Evolutionary conservation across 352 stramenopile genomes (phyloP).

Genomic region (Elongisporangium senticosum): DNA sequence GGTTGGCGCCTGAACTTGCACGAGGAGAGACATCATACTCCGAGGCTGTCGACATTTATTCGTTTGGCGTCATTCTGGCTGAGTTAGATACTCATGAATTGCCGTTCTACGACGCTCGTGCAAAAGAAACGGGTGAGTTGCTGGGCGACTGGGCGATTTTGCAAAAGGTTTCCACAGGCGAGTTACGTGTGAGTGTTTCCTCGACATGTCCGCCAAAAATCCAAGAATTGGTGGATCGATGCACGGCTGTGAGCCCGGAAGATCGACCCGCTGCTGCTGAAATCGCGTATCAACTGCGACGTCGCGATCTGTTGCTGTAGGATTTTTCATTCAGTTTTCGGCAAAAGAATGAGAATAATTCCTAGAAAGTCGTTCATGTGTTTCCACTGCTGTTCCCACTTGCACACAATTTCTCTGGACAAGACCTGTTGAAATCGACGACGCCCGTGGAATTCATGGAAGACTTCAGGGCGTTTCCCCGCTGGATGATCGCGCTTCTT

Average conservation of each 20-base stretch:
- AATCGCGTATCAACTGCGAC: constrained; percentile 57
- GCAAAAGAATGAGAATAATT: constrained; percentile 2
- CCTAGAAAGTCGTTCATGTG: neutral
- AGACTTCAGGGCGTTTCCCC: neutral
- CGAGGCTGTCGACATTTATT: constrained; percentile 62
- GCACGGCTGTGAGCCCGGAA: constrained; percentile 42
- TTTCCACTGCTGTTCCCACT: neutral
- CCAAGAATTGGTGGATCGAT: constrained; percentile 38
- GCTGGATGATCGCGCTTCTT: neutral
- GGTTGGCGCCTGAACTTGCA: constrained; percentile 58
- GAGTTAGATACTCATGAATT: constrained; percentile 68
- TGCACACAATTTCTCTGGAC: neutral
- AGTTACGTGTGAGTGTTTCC: constrained; percentile 34
- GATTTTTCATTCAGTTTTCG: constrained; percentile 6
- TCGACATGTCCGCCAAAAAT: constrained; percentile 38
- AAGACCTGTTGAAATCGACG: neutral
- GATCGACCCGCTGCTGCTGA: constrained; percentile 46
- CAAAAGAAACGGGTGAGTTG: constrained; percentile 19
- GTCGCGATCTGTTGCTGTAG: constrained; percentile 38
- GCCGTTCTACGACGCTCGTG: constrained; percentile 43
- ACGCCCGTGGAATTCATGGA: neutral
- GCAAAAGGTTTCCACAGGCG: constrained; percentile 40
- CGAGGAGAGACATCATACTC: constrained; percentile 57
- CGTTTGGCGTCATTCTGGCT: constrained; percentile 61
- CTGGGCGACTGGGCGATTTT: constrained; percentile 58